Conservation (phyloP, 495 filamentous ascomycete genomes). For the Penicillium soppii region DNA sequence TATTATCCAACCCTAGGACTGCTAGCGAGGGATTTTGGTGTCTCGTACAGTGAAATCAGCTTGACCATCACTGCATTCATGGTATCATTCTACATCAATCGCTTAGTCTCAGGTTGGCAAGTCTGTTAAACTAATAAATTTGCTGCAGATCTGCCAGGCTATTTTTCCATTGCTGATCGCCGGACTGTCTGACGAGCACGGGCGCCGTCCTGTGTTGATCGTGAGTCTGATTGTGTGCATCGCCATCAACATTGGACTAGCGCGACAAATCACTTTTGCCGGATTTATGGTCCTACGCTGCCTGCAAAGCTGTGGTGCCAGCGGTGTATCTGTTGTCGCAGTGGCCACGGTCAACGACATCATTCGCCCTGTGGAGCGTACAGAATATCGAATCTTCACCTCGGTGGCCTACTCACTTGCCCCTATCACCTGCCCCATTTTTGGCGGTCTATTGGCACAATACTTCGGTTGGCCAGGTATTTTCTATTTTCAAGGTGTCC, state of each 20-base stretch:
- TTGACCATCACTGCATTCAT: conserved; percentile 62
- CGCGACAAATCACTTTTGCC: conserved; percentile 32
- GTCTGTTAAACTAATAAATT: not conserved
- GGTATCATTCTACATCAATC: conserved; percentile 11
- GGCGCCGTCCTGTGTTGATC: conserved; percentile 39
- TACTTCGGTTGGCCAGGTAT: conserved; percentile 64
- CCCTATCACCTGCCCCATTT: conserved; percentile 52
- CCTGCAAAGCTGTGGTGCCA: conserved; percentile 40
- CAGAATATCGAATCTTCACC: conserved; percentile 30
- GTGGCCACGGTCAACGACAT: conserved; percentile 37
- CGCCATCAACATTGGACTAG: conserved; percentile 39
- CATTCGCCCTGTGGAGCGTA: conserved; percentile 32
- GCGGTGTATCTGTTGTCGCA: conserved; percentile 32
- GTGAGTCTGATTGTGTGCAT: conserved; percentile 35
- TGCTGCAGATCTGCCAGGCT: conserved; percentile 35
- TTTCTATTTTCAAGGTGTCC: conserved; percentile 68
- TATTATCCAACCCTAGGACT: conserved; percentile 65
- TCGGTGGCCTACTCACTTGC: conserved; percentile 23
- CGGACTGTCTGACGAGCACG: conserved; percentile 35
- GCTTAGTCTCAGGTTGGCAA: not conserved
- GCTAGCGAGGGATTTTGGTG: conserved; percentile 51
- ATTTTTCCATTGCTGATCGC: conserved; percentile 40
- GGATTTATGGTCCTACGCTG: conserved; percentile 40
- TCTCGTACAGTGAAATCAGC: conserved; percentile 59
- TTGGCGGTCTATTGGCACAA: conserved; percentile 60